A percentile compares a stretch with the other conserved stretches of the same genome.
Conservation (phyloP, 2,329 filamentous ascomycete species). For the Nectriaceae sp. region DNA sequence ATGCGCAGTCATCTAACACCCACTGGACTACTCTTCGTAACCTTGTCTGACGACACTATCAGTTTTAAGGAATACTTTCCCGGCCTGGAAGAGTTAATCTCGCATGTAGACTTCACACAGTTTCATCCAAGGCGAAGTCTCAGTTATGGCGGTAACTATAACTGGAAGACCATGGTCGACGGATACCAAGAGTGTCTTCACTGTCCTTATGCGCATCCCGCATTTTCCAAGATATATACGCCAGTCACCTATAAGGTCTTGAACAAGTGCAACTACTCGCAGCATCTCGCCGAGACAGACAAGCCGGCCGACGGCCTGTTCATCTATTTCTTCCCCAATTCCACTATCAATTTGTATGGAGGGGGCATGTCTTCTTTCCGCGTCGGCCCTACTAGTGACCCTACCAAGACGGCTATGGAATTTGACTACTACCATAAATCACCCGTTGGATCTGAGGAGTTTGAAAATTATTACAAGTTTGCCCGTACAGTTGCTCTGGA, state of each 20-base stretch:
- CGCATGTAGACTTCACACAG: conserved; percentile 54
- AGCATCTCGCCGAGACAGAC: conserved; percentile 55
- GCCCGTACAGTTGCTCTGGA: conserved; percentile 57
- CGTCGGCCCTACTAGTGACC: conserved; percentile 52
- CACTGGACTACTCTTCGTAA: conserved; percentile 54
- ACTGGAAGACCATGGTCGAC: conserved; percentile 55
- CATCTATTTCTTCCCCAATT: conserved; percentile 58
- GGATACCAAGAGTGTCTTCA: conserved; percentile 60
- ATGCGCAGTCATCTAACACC: conserved; percentile 40
- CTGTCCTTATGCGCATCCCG: conserved; percentile 59
- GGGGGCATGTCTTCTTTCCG: conserved; percentile 60
- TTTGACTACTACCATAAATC: conserved; percentile 59
- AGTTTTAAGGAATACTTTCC: conserved; percentile 56
- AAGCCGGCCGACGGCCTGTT: conserved; percentile 57
- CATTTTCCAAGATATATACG: conserved; percentile 55
- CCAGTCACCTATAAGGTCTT: conserved; percentile 56
- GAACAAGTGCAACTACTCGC: conserved; percentile 56
- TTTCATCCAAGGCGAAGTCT: conserved; percentile 53
- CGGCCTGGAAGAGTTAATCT: conserved; percentile 49
- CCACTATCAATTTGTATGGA: conserved; percentile 58
- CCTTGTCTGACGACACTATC: conserved; percentile 47
- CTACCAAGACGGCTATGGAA: conserved; percentile 54
- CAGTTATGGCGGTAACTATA: conserved; percentile 57
- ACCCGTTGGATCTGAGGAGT: conserved; percentile 47
- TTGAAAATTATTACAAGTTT: conserved; percentile 58